Evolutionary conservation across 2,329 filamentous ascomycete species (phyloP).

Genomic region (Simplicillium sp.): DNA sequence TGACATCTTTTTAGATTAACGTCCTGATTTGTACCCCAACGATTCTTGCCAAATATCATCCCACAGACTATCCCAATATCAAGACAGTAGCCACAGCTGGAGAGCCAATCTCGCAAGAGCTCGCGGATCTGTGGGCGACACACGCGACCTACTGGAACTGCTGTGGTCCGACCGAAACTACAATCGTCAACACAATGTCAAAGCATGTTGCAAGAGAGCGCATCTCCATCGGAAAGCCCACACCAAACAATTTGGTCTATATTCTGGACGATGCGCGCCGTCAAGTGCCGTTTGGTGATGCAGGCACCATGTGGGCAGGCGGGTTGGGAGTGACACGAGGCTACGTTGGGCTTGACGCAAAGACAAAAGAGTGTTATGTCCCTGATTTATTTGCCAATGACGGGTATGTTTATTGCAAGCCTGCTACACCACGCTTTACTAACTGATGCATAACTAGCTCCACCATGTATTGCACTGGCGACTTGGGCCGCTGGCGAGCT

Average conservation of each 20-base stretch:
- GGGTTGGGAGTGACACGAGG: constrained; percentile 45
- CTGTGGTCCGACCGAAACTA: constrained; percentile 51
- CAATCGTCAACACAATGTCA: constrained; percentile 49
- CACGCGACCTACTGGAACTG: constrained; percentile 42
- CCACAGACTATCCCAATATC: constrained; percentile 37
- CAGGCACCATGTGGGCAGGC: constrained; percentile 48
- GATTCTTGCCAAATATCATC: constrained; percentile 40
- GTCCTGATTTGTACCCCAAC: constrained; percentile 46
- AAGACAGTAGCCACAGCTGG: constrained; percentile 44
- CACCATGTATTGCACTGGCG: constrained; percentile 52
- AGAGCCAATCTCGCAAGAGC: constrained; percentile 37
- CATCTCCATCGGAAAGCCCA: constrained; percentile 44
- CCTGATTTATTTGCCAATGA: constrained; percentile 40
- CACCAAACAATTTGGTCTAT: constrained; percentile 48
- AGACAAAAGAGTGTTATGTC: constrained; percentile 40
- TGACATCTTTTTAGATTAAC: constrained; percentile 28
- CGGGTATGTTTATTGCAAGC: constrained; percentile 27
- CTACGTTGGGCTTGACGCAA: constrained; percentile 42
- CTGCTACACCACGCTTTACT: constrained; percentile 2
- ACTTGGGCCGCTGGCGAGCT: constrained; percentile 43
- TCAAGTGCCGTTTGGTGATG: constrained; percentile 34
- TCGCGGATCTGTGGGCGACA: constrained; percentile 48
- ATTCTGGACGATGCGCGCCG: constrained; percentile 36
- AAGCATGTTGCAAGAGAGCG: constrained; percentile 33
- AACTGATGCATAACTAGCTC: constrained; percentile 16